phyloP scores from a whole-genome alignment of 352 stramenopile genomes.

The Phytopythium mirpurense region DNA sequence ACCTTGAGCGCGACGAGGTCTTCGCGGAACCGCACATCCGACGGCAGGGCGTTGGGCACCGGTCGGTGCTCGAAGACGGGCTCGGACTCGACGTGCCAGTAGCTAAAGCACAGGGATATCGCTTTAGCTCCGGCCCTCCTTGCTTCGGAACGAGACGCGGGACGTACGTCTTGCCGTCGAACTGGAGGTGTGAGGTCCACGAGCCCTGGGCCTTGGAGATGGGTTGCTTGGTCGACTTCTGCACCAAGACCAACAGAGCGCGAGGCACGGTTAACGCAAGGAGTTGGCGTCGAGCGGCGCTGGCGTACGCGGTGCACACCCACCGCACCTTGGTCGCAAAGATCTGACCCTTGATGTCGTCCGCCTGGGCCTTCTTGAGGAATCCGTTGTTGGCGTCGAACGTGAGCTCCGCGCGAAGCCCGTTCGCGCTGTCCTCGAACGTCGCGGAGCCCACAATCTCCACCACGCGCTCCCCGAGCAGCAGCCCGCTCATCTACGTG shows the following conservation, averaged over 20 bases:
- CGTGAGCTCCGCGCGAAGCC: constrained; percentile 44
- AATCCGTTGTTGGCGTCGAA: constrained; percentile 66
- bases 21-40: constrained; percentile 58
- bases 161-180: constrained; percentile 54
- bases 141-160: neutral
- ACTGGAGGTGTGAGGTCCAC: constrained; percentile 68
- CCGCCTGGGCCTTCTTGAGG: constrained; percentile 52
- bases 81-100: constrained; percentile 71
- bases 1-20: constrained; percentile 60
- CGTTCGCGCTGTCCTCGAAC: constrained; percentile 41
- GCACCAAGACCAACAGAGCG: neutral
- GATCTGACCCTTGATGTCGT: constrained; percentile 74
- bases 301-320: too few species aligned
- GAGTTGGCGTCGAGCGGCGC: too few species aligned
- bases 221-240: constrained; percentile 43
- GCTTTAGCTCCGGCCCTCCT: too few species aligned
- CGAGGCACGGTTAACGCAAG: neutral
- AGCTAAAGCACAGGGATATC: constrained; percentile 16
- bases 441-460: constrained; percentile 49
- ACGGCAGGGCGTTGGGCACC: constrained; percentile 36
- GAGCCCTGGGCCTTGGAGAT: constrained; percentile 47
- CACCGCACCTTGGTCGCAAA: constrained; percentile 32
- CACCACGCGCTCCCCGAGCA: constrained; percentile 68
- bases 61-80: constrained; percentile 50
- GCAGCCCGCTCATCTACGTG: constrained; percentile 52